A percentile compares a stretch with the other conserved stretches of the same genome.
phyloP scores from a whole-genome alignment of 2,329 filamentous ascomycete genomes.

The Colletotrichum sp. region DNA sequence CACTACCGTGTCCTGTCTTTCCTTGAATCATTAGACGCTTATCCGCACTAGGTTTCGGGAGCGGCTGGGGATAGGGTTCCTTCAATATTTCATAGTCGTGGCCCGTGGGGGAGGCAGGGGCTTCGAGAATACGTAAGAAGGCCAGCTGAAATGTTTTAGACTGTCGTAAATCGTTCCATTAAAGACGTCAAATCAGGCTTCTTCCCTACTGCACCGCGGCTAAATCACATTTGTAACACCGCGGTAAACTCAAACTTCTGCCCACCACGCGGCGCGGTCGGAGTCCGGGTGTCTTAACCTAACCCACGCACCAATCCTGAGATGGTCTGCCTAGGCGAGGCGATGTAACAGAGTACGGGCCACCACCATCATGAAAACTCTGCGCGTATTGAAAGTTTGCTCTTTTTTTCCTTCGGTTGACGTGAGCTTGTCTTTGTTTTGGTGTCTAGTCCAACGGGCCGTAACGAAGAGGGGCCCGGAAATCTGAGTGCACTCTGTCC shows the following conservation, averaged over 20 bases:
- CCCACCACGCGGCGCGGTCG: neutral
- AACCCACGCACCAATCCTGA: neutral
- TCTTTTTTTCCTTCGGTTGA: neutral
- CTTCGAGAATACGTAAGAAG: neutral
- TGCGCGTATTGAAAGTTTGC: neutral
- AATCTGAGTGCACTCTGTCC: conserved; percentile 12
- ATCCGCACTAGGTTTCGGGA: neutral
- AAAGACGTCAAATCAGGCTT: neutral
- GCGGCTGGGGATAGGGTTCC: neutral
- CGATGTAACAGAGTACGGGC: neutral
- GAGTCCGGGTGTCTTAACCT: neutral
- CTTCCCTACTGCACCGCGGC: neutral
- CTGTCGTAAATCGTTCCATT: neutral
- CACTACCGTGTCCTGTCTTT: neutral
- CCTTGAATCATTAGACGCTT: neutral
- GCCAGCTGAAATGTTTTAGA: neutral
- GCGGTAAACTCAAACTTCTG: neutral
- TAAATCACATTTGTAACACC: neutral
- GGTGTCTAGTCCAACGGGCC: neutral
- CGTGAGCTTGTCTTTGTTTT: neutral
- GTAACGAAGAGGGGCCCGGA: neutral
- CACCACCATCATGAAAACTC: neutral
- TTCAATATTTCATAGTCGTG: neutral
- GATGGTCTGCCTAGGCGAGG: neutral
- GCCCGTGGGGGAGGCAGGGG: neutral